Percentiles rank a stretch among this genome's conserved stretches.
phyloP scores from a whole-genome alignment of 164 flowering plant species.

The Paratinospora sagittata region DNA sequence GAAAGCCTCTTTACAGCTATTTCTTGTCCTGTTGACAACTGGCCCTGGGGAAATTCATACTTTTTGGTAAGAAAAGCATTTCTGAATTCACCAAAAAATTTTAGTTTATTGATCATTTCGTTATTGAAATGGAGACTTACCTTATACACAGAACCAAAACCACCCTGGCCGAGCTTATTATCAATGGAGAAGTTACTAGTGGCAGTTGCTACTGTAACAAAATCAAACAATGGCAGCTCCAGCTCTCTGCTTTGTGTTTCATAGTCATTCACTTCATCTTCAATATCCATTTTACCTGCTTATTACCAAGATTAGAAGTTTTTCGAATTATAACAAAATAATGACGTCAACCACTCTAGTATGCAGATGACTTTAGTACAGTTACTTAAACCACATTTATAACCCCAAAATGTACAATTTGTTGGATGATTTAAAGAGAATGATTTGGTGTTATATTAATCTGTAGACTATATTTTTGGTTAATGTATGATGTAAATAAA shows the following conservation, averaged over 20 bases:
- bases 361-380: too few relatives aligned
- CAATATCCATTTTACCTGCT: neutral
- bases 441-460: too few relatives aligned
- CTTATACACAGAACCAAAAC: conserved; percentile 11
- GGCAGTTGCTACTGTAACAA: neutral
- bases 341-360: too few relatives aligned
- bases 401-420: too few relatives aligned
- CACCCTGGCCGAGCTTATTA: conserved; percentile 5
- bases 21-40: conserved; percentile 1
- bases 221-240: conserved; percentile 6
- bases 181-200: conserved; percentile 2
- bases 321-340: too few relatives aligned
- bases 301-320: neutral
- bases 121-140: neutral
- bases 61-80: too few relatives aligned
- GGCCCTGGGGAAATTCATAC: neutral
- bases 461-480: neutral
- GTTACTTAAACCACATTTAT: too few relatives aligned
- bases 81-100: too few relatives aligned
- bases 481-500: too few relatives aligned
- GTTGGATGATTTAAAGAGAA: too few relatives aligned
- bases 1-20: conserved; percentile 9
- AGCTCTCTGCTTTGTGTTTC: neutral
- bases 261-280: neutral
- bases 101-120: neutral